Evolutionary conservation across 148 eudicot species (phyloP).

Genomic region (Cornus kousa): DNA sequence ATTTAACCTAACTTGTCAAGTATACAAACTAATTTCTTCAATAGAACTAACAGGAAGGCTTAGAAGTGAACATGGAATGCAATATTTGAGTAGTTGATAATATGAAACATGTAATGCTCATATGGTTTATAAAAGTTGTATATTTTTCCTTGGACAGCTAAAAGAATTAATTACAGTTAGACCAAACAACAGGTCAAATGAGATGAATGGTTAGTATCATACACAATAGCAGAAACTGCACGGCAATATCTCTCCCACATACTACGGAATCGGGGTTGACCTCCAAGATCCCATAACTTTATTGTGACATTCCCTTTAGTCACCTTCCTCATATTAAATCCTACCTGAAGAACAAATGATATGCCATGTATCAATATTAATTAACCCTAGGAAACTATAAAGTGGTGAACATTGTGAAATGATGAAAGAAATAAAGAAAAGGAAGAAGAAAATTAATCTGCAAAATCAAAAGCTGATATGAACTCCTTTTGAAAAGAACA

Average conservation of each 20-base stretch:
- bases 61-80: neutral
- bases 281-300: slow-evolving; percentile 99
- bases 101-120: neutral
- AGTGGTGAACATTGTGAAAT: neutral
- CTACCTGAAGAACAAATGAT: slow-evolving; percentile 53
- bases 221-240: slow-evolving; percentile 99
- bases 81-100: neutral
- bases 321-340: slow-evolving; percentile 94
- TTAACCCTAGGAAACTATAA: neutral
- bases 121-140: neutral
- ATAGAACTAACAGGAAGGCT: too few relatives aligned
- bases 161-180: neutral
- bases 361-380: neutral
- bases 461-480: neutral
- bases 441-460: neutral
- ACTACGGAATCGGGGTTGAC: slow-evolving; percentile 98
- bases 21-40: neutral
- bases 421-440: neutral
- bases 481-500: slow-evolving; percentile 10
- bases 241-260: slow-evolving; percentile 99
- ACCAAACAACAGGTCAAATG: slow-evolving; percentile 2
- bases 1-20: neutral
- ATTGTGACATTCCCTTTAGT: slow-evolving; percentile 98
- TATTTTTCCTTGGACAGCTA: neutral
- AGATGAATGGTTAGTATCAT: slow-evolving; percentile 28